Conservation (phyloP, 192 early-diverging fungal genomes). For the Coemansia sp. region DNA sequence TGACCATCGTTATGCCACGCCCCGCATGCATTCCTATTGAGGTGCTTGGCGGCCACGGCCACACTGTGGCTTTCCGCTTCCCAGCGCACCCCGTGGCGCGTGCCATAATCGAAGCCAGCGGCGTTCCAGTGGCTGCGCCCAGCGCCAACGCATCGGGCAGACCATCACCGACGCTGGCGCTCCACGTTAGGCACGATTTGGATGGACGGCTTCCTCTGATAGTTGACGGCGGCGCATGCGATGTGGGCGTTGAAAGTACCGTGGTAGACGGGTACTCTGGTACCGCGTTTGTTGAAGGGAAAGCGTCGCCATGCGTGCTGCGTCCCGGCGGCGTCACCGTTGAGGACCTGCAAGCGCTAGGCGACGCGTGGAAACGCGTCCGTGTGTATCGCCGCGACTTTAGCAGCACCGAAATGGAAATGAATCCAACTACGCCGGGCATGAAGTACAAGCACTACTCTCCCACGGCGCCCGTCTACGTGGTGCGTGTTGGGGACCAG, state of each 20-base stretch:
- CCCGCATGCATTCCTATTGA: constrained; percentile 61
- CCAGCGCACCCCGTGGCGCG: constrained; percentile 90
- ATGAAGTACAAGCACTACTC: constrained; percentile 99
- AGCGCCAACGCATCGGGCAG: constrained; percentile 96
- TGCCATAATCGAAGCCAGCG: constrained; percentile 79
- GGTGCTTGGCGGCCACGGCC: constrained; percentile 78
- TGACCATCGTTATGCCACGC: constrained; percentile 86
- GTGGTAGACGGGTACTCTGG: constrained; percentile 74
- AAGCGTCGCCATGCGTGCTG: constrained; percentile 71
- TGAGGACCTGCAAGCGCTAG: constrained; percentile 65
- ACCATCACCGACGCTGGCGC: constrained; percentile 90
- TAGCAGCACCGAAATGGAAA: constrained; percentile 67
- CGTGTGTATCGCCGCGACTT: constrained; percentile 82
- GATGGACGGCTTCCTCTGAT: constrained; percentile 78
- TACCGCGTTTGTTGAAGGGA: constrained; percentile 18
- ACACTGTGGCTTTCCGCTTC: constrained; percentile 87
- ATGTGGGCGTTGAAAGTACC: constrained; percentile 90
- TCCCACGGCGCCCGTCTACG: constrained; percentile 76
- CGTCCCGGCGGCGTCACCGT: constrained; percentile 90
- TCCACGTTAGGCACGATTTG: constrained; percentile 86
- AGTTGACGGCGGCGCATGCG: constrained; percentile 86
- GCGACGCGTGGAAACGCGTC: constrained; percentile 61
- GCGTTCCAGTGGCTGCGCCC: constrained; percentile 92
- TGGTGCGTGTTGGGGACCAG: not conserved
- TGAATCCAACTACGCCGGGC: constrained; percentile 89